Evolutionary conservation across 2,329 filamentous ascomycete species (phyloP).

Genomic region (Botrytis deweyae): DNA sequence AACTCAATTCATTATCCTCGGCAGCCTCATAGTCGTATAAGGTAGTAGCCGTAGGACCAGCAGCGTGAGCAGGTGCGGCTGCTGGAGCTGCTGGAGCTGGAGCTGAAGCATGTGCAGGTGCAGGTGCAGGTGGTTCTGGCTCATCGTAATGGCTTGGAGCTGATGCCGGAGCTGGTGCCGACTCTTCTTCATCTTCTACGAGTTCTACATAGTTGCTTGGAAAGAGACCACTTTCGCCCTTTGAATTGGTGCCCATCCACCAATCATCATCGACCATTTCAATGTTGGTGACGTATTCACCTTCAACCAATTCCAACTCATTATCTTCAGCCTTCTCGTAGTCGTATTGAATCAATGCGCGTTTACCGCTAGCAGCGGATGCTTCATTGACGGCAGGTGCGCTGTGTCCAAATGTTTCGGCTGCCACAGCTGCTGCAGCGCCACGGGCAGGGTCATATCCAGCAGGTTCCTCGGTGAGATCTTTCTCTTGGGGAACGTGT

Average conservation of each 20-base stretch:
- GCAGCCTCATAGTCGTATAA: conserved; percentile 96
- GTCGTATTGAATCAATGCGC: conserved; percentile 84
- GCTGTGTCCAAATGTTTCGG: conserved; percentile 45
- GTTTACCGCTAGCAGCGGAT: conserved; percentile 58
- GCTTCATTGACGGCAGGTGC: conserved; percentile 44
- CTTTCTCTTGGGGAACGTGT: conserved; percentile 61
- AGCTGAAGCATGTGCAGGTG: conserved; percentile 41
- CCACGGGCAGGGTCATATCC: conserved; percentile 59
- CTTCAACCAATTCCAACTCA: conserved; percentile 87
- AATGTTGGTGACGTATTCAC: conserved; percentile 84
- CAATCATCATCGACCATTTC: conserved; percentile 98
- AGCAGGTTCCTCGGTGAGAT: conserved; percentile 63
- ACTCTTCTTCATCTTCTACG: conserved; percentile 59
- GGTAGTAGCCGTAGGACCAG: conserved; percentile 60
- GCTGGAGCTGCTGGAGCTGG: conserved; percentile 45
- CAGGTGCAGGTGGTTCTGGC: conserved; percentile 30
- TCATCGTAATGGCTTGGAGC: conserved; percentile 37
- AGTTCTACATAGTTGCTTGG: conserved; percentile 96
- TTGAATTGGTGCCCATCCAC: conserved; percentile 93
- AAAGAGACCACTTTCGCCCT: conserved; percentile 86
- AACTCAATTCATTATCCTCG: conserved; percentile 85
- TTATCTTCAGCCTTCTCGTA: conserved; percentile 98
- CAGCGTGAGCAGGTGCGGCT: conserved; percentile 46
- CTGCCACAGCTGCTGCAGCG: conserved; percentile 55
- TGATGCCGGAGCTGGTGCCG: conserved; percentile 32